Percentiles rank a stretch among this genome's conserved stretches.
These are phyloP conservation scores for Diospyros kaki DNA, from an alignment of 148 eudicot genomes.

Conservation along the genomic window DNA sequence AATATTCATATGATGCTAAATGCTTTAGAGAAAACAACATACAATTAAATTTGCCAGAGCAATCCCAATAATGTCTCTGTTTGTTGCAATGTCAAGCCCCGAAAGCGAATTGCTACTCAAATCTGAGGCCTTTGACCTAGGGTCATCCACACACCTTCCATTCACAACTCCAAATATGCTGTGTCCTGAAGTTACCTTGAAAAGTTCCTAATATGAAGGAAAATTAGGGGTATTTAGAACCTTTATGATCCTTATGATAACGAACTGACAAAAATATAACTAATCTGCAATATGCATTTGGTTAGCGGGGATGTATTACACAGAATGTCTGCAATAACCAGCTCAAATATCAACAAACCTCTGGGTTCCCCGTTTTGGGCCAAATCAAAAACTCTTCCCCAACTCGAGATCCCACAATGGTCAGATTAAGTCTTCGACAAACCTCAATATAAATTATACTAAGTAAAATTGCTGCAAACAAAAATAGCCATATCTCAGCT, in stretches of 20 bases:
- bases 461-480: constrained; percentile 74
- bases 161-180: constrained; percentile 88
- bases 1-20: neutral
- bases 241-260: constrained; percentile 4
- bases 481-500: constrained; percentile 10
- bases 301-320: neutral
- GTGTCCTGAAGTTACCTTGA: constrained; percentile 71
- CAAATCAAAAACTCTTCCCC: constrained; percentile 94
- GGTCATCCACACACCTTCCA: constrained; percentile 84
- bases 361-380: constrained; percentile 85
- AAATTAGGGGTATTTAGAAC: constrained; percentile 4
- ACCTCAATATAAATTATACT: constrained; percentile 85
- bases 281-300: neutral
- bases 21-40: constrained; percentile 20
- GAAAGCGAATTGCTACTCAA: constrained; percentile 65
- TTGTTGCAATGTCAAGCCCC: constrained; percentile 73
- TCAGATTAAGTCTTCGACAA: constrained; percentile 88
- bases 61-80: constrained; percentile 84
- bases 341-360: constrained; percentile 39
- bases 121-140: constrained; percentile 87
- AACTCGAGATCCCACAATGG: constrained; percentile 86
- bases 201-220: constrained; percentile 60
- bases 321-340: neutral
- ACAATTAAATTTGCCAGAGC: constrained; percentile 85
- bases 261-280: neutral